phyloP scores from a whole-genome alignment of 306 rosid species.

The Geum urbanum region DNA sequence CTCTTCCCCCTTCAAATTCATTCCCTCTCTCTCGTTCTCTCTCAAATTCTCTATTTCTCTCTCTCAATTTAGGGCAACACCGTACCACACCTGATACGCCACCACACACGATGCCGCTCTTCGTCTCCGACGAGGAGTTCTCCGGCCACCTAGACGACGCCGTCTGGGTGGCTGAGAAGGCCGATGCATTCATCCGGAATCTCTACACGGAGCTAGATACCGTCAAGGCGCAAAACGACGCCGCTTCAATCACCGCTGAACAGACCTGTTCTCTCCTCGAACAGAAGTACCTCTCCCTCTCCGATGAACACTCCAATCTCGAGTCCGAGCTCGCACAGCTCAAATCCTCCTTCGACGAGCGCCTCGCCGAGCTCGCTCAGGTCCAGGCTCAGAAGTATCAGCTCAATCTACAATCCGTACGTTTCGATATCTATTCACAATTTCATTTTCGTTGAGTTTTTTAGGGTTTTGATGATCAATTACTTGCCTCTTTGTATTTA shows the following conservation, averaged over 20 bases:
- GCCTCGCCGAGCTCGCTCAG: conserved; percentile 49
- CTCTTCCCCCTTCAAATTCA: background rate
- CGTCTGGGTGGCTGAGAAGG: conserved; percentile 57
- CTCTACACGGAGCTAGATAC: conserved; percentile 75
- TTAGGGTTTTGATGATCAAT: background rate
- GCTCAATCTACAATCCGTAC: conserved; percentile 53
- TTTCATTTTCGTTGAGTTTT: background rate
- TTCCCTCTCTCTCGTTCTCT: too few relatives aligned
- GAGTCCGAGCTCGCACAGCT: conserved; percentile 55
- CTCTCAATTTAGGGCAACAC: conserved; percentile 2
- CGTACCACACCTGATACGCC: background rate
- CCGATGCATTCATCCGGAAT: conserved; percentile 71
- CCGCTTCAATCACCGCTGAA: conserved; percentile 81
- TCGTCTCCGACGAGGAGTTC: conserved; percentile 86
- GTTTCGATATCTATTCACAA: background rate
- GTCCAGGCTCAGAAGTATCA: conserved; percentile 59
- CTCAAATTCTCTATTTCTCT: too few relatives aligned
- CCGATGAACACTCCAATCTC: conserved; percentile 74
- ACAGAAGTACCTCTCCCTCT: conserved; percentile 76
- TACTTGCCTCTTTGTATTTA: background rate
- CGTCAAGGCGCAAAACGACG: conserved; percentile 70
- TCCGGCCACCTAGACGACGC: conserved; percentile 52
- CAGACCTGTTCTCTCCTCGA: conserved; percentile 84
- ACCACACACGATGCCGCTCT: conserved; percentile 31
- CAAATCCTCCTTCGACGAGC: conserved; percentile 59